Conservation (phyloP, 176 grass and related monocot species). For the Musa beccarii region DNA sequence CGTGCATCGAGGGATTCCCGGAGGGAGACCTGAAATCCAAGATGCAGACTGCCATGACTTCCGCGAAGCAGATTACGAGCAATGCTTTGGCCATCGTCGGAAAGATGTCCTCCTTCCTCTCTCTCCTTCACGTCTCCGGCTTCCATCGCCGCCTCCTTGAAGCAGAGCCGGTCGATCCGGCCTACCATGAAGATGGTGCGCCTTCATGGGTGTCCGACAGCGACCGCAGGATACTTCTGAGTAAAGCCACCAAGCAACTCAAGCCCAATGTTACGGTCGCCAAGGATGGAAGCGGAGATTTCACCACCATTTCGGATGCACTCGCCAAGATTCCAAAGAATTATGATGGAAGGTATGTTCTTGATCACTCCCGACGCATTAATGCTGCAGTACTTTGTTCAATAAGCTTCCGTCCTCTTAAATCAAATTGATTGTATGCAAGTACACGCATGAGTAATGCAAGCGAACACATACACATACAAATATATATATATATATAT, state of each 20-base stretch:
- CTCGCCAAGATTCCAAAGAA: background rate
- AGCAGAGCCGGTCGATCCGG: background rate
- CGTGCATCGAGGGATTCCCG: constrained; percentile 14
- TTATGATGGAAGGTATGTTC: background rate
- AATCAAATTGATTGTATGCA: too few species aligned
- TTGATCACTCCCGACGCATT: background rate
- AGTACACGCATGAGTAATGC: too few species aligned
- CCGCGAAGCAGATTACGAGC: background rate
- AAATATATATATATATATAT: too few species aligned
- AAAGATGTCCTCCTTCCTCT: background rate
- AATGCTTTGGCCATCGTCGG: constrained; percentile 8
- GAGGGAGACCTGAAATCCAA: background rate
- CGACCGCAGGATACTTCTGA: constrained; percentile 1
- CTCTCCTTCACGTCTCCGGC: too few species aligned
- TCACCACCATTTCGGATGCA: constrained; percentile 12
- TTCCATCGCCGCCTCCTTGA: background rate
- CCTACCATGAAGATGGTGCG: background rate
- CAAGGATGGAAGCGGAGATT: constrained; percentile 18
- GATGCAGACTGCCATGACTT: background rate
- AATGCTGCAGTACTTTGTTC: too few species aligned
- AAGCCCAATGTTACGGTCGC: constrained; percentile 9
- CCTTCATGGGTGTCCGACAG: background rate
- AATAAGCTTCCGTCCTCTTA: too few species aligned
- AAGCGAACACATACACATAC: too few species aligned
- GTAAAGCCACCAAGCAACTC: background rate